Evolutionary conservation across 1,139 yeast species (phyloP).

Genomic region (Zygosaccharomyces pseudobailii): DNA sequence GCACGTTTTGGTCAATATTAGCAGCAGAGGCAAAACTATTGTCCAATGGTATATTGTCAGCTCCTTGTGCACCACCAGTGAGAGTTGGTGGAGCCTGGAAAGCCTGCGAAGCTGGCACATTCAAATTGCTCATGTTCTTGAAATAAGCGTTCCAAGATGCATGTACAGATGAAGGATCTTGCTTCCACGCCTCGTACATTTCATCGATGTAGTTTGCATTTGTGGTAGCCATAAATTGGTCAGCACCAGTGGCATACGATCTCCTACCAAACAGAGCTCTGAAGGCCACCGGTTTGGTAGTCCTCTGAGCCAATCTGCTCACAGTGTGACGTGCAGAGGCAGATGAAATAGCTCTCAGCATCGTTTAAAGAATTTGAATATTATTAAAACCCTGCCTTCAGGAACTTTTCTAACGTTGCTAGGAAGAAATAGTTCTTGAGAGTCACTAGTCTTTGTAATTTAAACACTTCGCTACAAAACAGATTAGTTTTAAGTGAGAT

Average conservation of each 20-base stretch:
- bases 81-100: slow-evolving; percentile 88
- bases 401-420: neutral
- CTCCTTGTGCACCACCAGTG: slow-evolving; percentile 59
- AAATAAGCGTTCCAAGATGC: slow-evolving; percentile 95
- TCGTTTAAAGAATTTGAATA: slow-evolving; percentile 1
- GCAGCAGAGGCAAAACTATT: slow-evolving; percentile 34
- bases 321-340: slow-evolving; percentile 8
- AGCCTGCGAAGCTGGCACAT: slow-evolving; percentile 68
- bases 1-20: slow-evolving; percentile 53
- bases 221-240: slow-evolving; percentile 75
- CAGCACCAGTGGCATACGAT: slow-evolving; percentile 36
- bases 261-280: slow-evolving; percentile 7
- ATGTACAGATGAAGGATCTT: slow-evolving; percentile 88
- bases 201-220: slow-evolving; percentile 94
- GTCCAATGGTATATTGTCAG: slow-evolving; percentile 53
- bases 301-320: slow-evolving; percentile 7
- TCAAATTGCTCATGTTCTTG: slow-evolving; percentile 73
- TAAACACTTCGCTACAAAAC: neutral
- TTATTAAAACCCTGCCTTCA: neutral
- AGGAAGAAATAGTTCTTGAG: neutral
- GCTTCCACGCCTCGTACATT: slow-evolving; percentile 92
- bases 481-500: neutral
- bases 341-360: slow-evolving; percentile 14
- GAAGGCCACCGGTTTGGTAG: neutral
- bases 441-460: neutral